Evolutionary conservation across 106 monocot species (phyloP).

Genomic region (Gastrodia elata): DNA sequence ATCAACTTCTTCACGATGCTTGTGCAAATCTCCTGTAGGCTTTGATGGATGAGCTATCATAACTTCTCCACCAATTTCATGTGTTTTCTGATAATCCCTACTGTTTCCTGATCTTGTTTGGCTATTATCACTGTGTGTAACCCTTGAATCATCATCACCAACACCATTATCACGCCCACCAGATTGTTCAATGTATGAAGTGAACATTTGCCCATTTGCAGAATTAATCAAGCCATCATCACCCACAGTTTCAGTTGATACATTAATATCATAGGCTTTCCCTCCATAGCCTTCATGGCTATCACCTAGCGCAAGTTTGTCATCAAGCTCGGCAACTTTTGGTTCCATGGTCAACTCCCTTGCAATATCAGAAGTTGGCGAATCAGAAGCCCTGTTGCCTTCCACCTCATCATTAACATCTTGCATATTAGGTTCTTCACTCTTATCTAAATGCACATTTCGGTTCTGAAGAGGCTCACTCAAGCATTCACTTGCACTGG

Average conservation of each 20-base stretch:
- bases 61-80: constrained; percentile 44
- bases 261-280: constrained; percentile 38
- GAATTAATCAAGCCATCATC: constrained; percentile 30
- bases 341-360: constrained; percentile 29
- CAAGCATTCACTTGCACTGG: constrained; percentile 14
- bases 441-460: constrained; percentile 11
- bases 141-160: constrained; percentile 34
- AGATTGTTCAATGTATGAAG: constrained; percentile 40
- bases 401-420: constrained; percentile 18
- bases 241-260: constrained; percentile 25
- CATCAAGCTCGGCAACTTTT: constrained; percentile 29
- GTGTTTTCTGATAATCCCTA: constrained; percentile 30
- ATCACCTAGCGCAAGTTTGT: constrained; percentile 38
- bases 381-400: constrained; percentile 15
- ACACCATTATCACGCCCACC: constrained; percentile 17
- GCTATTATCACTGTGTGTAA: constrained; percentile 33
- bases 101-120: constrained; percentile 41
- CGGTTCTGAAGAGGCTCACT: constrained; percentile 18
- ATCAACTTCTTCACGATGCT: constrained; percentile 31
- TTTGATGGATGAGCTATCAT: constrained; percentile 28
- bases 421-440: constrained; percentile 21
- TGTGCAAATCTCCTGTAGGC: constrained; percentile 22
- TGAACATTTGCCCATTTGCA: constrained; percentile 37
- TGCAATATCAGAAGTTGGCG: constrained; percentile 19
- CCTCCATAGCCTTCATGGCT: constrained; percentile 38